Base-by-base conservation (phyloP, 495 filamentous ascomycete genomes). In the Hypomontagnella monticulosa region DNA sequence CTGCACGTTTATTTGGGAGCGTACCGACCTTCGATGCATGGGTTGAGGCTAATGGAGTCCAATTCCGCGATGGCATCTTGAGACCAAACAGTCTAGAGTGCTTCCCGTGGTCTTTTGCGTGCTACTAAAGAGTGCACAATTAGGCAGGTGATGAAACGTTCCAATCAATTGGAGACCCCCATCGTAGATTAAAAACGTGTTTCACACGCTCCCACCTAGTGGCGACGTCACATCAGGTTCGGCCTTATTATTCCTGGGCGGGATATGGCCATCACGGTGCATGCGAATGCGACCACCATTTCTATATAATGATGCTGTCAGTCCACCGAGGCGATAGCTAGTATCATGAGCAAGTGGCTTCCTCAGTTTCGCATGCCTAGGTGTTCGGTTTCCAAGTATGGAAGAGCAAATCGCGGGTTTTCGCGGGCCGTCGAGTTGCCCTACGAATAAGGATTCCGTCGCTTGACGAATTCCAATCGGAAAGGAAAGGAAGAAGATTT, bases 141-240 rank as follows among this genome's bases (percentile, higher is more conserved):
- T 46, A 47, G 40, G 61, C 46, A 47, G 47, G 20, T 37, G 53
- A 59, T 54, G 33, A 41, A 65, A 54, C 47, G 55, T 41, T 65
- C 36, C 62, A 42, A 54, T 53, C 9, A 42, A 49, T 3, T 11
- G 20, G 42, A 54, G 27, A 40, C 40, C 11, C 30, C 8, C 4
- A 36, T 37, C 18, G 8, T 15, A 30, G 8, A 34, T 19, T 50
- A 9, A 10, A 16, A 36, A 36, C 14, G 12, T 20, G 48, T 54
- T 65, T 65, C 48, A 49, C 14, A 18, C 4, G 27, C 18, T 49
- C 62, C 62, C 38, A 59, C 42, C 23, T 27, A 59, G 10, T 8
- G 30, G 48, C 46, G 38, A 61, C 32, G 47, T 53, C 15, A 33
- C 49, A 54, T 65, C 23, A 27, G 32, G 16, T 46, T 53, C 48